These are phyloP conservation scores for Alternaria ethzedia DNA, from an alignment of 2,329 filamentous ascomycete species.

Conservation along the genomic window DNA sequence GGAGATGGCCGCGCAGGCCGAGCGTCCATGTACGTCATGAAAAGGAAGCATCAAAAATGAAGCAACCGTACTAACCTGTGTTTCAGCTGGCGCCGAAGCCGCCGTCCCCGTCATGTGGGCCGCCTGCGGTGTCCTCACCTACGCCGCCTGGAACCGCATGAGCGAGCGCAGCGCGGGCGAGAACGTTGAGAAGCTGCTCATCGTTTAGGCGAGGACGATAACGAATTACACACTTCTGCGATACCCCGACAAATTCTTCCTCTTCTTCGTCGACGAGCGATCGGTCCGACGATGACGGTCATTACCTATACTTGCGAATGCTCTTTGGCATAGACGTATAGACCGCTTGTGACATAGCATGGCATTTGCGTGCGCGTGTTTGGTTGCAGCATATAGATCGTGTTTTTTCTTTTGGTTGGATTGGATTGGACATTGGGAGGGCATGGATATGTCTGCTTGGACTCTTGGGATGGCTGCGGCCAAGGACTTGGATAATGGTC, in stretches of 20 bases:
- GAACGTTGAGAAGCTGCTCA: conserved; percentile 41
- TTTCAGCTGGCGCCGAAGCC: conserved; percentile 31
- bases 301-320: not conserved
- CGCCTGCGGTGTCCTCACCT: conserved; percentile 34
- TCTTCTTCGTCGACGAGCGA: not conserved
- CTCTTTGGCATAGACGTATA: not conserved
- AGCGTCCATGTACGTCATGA: conserved; percentile 36
- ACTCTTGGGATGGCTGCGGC: not conserved
- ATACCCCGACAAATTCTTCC: conserved; percentile 1
- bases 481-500: not conserved
- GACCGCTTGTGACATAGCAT: not conserved
- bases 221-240: not conserved
- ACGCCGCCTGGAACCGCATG: conserved; percentile 39
- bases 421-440: not conserved
- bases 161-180: conserved; percentile 30
- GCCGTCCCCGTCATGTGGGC: conserved; percentile 43
- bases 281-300: not conserved
- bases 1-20: conserved; percentile 38
- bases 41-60: not conserved
- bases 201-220: conserved; percentile 14
- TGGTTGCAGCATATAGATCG: not conserved
- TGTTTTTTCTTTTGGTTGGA: not conserved
- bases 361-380: not conserved
- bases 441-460: not conserved
- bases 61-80: not conserved